Base-by-base conservation (phyloP, 345 rosid species). In the Mallotus nudiflorus region DNA sequence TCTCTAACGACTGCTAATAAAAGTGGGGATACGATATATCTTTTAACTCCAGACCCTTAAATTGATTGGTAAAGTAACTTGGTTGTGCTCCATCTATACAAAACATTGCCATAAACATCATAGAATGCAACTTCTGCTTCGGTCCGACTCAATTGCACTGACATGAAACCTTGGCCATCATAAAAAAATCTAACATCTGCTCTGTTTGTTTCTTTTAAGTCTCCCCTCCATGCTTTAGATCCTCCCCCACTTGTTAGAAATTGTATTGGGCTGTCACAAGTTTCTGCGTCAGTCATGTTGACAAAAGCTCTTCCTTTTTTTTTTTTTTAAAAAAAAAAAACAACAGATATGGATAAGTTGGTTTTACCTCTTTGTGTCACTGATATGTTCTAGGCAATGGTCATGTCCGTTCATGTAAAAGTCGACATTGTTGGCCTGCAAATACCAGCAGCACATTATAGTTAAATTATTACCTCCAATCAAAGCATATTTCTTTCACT, bases 401-500 rank as follows among this genome's bases (percentile, higher is more conserved):
- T 89, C 90, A 24, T 89, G 94, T 8, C 94, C 94, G 1, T 89
- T 89, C 82, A 87, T 85, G 73, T 89, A 89, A 9, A 85, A 73
- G 53, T 89, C 88, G n/a, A 85, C 94, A 13, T 74, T 57, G 45
- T 84, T 60, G 10, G 68, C 81, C 87, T 83, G 80, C 28, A 69
- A 40, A 9, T 14, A n/a, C 7, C 48, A 61, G 13, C 40, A 49
- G 4, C 27, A 13, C 6, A 10, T 5, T 64, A n/a, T 29, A 28
- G 46, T 24, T 31, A 8, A 33, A 1, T 16, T n/a, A 11, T 50
- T 2, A 35, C 6, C 13, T 1, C 33, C 37, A 33, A 6, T 33
- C 37, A n/a, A n/a, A n/a, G n/a, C n/a, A 33, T 33, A 6, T 33
- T 33, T 33, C 37, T 33, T 33, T 33, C 4, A 2, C 37, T n/a